These are phyloP conservation scores for Bruguiera hainesii DNA, from an alignment of 441 rosid species.

Conservation along the genomic window DNA sequence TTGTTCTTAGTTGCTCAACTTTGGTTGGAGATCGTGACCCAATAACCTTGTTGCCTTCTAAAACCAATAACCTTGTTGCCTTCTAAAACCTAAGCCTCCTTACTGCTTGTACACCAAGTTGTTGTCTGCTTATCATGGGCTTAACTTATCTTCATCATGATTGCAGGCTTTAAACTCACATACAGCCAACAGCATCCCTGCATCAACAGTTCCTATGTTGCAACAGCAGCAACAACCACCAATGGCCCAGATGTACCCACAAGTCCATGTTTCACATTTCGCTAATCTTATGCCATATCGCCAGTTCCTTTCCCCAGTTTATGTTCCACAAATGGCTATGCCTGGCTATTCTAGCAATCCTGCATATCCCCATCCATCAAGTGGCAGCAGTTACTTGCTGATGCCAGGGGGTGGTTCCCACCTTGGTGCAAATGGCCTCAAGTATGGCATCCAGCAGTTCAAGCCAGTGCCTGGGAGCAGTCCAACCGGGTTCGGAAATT, in stretches of 20 bases:
- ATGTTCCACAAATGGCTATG: constrained; percentile 86
- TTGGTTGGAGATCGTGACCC: background rate
- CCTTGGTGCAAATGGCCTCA: constrained; percentile 64
- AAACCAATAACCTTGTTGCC: background rate
- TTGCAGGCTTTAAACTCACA: constrained; percentile 48
- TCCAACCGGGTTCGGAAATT: constrained; percentile 81
- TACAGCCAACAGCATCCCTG: constrained; percentile 39
- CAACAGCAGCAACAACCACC: constrained; percentile 74
- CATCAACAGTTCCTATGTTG: constrained; percentile 59
- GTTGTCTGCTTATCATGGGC: background rate
- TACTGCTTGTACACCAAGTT: background rate
- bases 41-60: background rate
- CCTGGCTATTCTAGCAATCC: constrained; percentile 82
- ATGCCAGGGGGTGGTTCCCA: constrained; percentile 91
- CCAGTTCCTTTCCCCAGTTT: constrained; percentile 76
- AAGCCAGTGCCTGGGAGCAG: constrained; percentile 72
- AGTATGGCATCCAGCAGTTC: constrained; percentile 86
- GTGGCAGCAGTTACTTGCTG: constrained; percentile 73
- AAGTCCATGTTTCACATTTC: constrained; percentile 80
- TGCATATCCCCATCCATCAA: constrained; percentile 82
- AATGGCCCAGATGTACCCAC: constrained; percentile 84
- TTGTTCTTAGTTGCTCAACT: background rate
- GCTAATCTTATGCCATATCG: constrained; percentile 86
- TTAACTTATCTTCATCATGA: constrained; percentile 13
- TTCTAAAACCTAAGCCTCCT: background rate